These are phyloP conservation scores for Zygosaccharomyces sapae DNA, from an alignment of 1,139 yeast genomes.

Conservation along the genomic window DNA sequence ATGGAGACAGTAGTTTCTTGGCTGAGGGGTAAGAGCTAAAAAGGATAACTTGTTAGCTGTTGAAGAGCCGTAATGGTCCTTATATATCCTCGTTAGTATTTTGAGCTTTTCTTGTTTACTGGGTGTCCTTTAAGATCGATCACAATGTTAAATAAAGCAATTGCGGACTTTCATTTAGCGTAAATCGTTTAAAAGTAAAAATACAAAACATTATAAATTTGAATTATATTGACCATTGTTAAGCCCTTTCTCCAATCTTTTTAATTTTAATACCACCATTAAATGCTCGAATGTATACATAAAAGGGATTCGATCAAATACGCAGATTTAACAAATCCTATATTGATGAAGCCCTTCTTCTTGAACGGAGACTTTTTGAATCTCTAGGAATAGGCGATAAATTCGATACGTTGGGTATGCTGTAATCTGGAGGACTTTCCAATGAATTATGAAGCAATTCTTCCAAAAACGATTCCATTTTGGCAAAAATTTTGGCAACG, in stretches of 20 bases:
- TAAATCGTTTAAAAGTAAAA: not conserved
- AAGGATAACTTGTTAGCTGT: not conserved
- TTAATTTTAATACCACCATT: not conserved
- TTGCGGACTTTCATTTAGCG: not conserved
- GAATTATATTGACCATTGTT: no score
- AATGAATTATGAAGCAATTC: not conserved
- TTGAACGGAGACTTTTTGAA: not conserved
- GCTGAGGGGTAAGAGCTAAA: not conserved
- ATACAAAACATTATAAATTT: no score
- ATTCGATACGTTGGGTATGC: not conserved
- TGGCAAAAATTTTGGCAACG: conserved; percentile 35
- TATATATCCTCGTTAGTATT: not conserved
- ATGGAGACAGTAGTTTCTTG: no score
- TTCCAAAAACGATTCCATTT: conserved; percentile 19
- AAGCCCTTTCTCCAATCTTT: no score
- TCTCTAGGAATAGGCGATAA: not conserved
- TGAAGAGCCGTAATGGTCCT: not conserved
- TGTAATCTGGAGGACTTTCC: not conserved
- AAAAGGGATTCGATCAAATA: not conserved
- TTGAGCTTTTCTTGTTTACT: not conserved
- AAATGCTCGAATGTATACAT: not conserved
- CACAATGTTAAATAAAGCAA: not conserved
- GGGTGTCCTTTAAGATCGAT: not conserved
- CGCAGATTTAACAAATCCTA: not conserved
- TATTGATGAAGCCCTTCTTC: not conserved